phyloP scores from a whole-genome alignment of 1,139 yeast species.

The Taphrina betulina region DNA sequence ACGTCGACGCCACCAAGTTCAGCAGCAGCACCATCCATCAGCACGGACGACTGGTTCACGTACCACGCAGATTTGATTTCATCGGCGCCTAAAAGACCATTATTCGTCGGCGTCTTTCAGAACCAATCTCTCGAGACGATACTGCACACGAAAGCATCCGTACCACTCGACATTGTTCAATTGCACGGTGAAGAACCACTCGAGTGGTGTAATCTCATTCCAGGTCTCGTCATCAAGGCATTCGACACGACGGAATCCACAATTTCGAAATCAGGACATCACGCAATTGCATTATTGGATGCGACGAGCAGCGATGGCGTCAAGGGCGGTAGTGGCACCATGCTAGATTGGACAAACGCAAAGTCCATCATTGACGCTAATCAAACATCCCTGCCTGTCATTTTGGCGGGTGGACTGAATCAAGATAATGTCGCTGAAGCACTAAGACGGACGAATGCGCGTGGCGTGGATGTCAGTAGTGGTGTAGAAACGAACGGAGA shows the following conservation, averaged over 20 bases:
- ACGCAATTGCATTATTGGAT: constrained; percentile 58
- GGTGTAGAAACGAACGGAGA: constrained; percentile 82
- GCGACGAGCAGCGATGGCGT: constrained; percentile 61
- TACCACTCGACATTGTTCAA: constrained; percentile 74
- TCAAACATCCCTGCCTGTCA: constrained; percentile 40
- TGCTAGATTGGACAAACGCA: constrained; percentile 62
- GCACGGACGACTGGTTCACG: constrained; percentile 45
- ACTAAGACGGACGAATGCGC: constrained; percentile 51
- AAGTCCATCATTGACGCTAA: not conserved
- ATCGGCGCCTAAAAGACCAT: constrained; percentile 54
- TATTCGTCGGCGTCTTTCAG: constrained; percentile 83
- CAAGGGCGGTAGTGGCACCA: constrained; percentile 84
- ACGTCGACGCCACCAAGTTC: not conserved
- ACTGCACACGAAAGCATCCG: constrained; percentile 49
- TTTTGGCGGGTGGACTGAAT: constrained; percentile 86
- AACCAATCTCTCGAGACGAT: constrained; percentile 74
- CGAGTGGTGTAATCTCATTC: constrained; percentile 52
- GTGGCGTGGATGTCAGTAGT: constrained; percentile 92
- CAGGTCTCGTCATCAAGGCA: constrained; percentile 69
- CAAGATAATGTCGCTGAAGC: constrained; percentile 69
- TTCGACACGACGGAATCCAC: constrained; percentile 49
- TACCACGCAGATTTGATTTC: constrained; percentile 44
- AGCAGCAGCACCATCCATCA: not conserved
- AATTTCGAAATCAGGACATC: constrained; percentile 45
- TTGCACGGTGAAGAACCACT: constrained; percentile 83